Evolutionary conservation across 1,139 yeast species (phyloP).

Genomic region (Kodamaea fungicola): DNA sequence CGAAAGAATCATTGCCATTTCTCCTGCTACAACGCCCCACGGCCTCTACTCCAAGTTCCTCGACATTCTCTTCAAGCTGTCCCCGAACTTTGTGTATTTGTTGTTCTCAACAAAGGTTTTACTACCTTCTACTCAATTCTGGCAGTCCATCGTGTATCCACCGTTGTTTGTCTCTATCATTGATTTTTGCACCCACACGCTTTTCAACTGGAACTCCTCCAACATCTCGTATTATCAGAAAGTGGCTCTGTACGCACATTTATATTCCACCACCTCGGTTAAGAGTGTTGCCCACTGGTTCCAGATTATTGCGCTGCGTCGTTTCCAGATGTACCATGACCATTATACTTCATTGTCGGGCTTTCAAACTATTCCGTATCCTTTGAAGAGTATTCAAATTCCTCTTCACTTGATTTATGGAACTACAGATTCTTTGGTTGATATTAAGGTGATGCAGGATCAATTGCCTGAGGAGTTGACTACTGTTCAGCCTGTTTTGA

Average conservation of each 20-base stretch:
- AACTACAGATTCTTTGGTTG: constrained; percentile 75
- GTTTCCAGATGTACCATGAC: constrained; percentile 88
- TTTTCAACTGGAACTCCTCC: constrained; percentile 75
- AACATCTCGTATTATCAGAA: constrained; percentile 76
- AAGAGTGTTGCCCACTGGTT: constrained; percentile 96
- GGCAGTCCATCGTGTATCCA: constrained; percentile 83
- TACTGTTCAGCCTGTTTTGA: constrained; percentile 45
- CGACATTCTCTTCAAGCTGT: constrained; percentile 72
- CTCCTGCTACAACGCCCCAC: constrained; percentile 94
- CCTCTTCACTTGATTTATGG: constrained; percentile 83
- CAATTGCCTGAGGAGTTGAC: constrained; percentile 45
- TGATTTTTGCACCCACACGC: constrained; percentile 59
- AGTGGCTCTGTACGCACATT: constrained; percentile 71
- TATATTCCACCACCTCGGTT: constrained; percentile 87
- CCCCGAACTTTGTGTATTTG: constrained; percentile 71
- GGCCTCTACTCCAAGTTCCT: constrained; percentile 74
- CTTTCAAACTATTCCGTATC: constrained; percentile 36
- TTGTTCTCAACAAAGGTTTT: constrained; percentile 73
- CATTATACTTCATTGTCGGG: constrained; percentile 34
- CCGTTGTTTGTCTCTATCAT: constrained; percentile 73
- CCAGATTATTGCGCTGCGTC: constrained; percentile 77
- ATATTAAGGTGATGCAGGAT: constrained; percentile 65
- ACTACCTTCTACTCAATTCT: constrained; percentile 72
- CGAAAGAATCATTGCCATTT: constrained; percentile 70
- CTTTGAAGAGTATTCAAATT: constrained; percentile 54